These are phyloP conservation scores for Coemansia sp. DNA, from an alignment of 192 early-diverging fungal genomes.

Conservation along the genomic window DNA sequence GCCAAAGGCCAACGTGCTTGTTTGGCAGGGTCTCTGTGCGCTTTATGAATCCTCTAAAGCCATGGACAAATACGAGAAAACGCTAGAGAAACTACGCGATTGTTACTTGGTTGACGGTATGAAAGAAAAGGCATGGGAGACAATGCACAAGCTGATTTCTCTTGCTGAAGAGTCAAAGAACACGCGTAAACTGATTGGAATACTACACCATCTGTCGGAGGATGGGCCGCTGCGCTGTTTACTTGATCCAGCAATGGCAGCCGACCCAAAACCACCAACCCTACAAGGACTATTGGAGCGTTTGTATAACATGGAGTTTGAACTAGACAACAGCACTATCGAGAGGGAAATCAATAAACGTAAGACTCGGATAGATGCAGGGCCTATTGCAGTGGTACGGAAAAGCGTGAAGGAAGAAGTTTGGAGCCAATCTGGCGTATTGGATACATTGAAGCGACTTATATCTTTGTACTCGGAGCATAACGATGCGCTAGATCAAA, in stretches of 20 bases:
- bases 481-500: constrained; percentile 1
- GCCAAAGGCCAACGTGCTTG: constrained; percentile 59
- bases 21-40: constrained; percentile 67
- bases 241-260: constrained; percentile 7
- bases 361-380: constrained; percentile 67
- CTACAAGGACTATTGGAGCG: constrained; percentile 34
- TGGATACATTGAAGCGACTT: constrained; percentile 30
- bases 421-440: constrained; percentile 58
- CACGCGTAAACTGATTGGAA: constrained; percentile 36
- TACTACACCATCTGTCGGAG: constrained; percentile 21
- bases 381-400: constrained; percentile 60
- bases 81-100: constrained; percentile 29
- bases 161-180: constrained; percentile 53
- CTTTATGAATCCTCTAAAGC: constrained; percentile 59
- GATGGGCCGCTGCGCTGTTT: constrained; percentile 13
- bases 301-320: constrained; percentile 47
- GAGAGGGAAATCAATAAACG: constrained; percentile 65
- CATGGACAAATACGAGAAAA: constrained; percentile 22
- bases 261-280: constrained; percentile 21
- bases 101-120: constrained; percentile 49
- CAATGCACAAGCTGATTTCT: constrained; percentile 58
- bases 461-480: constrained; percentile 13
- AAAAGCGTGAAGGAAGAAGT: constrained; percentile 69
- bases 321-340: constrained; percentile 53
- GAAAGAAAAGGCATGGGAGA: constrained; percentile 44